Evolutionary conservation across 495 filamentous ascomycete species (phyloP), one percentile per base, ranked within the genome.

Genomic region (Penicillium cinerascens): DNA sequence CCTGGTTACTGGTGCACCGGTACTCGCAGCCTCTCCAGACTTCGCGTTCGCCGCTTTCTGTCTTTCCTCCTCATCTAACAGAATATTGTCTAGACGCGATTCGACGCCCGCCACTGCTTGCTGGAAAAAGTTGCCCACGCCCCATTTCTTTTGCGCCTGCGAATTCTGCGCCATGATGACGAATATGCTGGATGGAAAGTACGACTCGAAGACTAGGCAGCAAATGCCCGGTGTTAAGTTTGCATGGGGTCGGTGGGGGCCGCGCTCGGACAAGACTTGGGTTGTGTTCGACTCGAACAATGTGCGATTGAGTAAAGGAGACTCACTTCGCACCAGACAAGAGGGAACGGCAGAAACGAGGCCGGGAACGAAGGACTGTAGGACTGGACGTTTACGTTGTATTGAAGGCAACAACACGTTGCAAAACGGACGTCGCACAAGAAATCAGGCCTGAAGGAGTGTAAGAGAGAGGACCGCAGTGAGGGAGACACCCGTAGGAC

Each of bases 91-190:
- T 37, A 99, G 77, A 42, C 88, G 83, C 51, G 92, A 95, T 71
- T 99, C 93, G 42, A 99, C 87, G 36, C 91, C 90, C 23, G 91
- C 91, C 45, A 97, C 90, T 47, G 92, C 92, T 66, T 95, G 90
- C 53, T 88, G 87, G 42, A 99, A 77, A 61, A 98, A 88, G 25
- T 85, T 88, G 20, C 91, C 89, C 39, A 76, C 64, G 20, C 72
- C 73, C 71, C 73, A 78, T 69, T 68, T 75, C 49, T 71, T 76
- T 13, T 59, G 18, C 9, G 59, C 23, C 29, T 68, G 69, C 4
- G 62, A 44, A 42, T 69, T 67, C 36, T 75, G 73, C 38, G 73
- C 57, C 75, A 78, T 78, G 45, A 37, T 65, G 52, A 44, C 25
- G 41, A 37, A 20, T 47, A 23, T 45, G 22, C 17, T 44, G 44